Evolutionary conservation across 345 rosid species (phyloP), one percentile per base, ranked within the genome.

Genomic region (Arabis hirsuta): DNA sequence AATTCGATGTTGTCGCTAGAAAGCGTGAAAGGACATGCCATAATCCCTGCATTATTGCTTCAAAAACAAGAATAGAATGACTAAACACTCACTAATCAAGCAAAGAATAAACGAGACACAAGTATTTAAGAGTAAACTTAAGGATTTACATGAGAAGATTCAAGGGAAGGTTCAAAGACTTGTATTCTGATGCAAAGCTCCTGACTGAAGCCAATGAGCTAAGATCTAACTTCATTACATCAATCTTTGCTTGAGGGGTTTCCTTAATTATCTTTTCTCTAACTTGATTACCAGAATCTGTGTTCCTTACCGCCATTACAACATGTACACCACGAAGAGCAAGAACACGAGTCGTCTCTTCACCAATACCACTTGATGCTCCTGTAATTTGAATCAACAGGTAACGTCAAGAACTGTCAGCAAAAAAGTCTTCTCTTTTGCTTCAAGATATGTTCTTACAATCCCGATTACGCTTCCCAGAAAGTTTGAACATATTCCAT

Each of bases 281-380:
- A 48, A 82, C 83, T 72, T 80, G 76, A 71, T 73, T 79, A 44
- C 86, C 92, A 29, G 88, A 82, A 67, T 77, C 81, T 80, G 80
- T 71, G 69, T 85, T 88, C 74, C 90, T 83, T 6, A 84, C 90
- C 0, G 81, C 91, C 96, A 91, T 87, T 34, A 86, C 64, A 4
- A 91, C 88, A 53, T 84, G 84, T 36, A 83, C 91, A 60, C 91
- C 97, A 6, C 88, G 92, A 70, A 86, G 69, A 9, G 96, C 96
- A 61, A 91, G 92, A 62, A 91, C 92, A 10, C 96, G 85, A 0
- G 85, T 63, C 1, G 97, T 91, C 81, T 89, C 96, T 36, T 70
- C 55, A 2, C 92, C 93, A 62, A 91, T 85, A 55, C 96, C 96
- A 66, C 91, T 89, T 12, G 96, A 87, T 62, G 91, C 91, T 79